Percentiles rank a stretch among this genome's conserved stretches.
phyloP scores from a whole-genome alignment of 2,329 filamentous ascomycete species.

The Colletotrichum sp. region DNA sequence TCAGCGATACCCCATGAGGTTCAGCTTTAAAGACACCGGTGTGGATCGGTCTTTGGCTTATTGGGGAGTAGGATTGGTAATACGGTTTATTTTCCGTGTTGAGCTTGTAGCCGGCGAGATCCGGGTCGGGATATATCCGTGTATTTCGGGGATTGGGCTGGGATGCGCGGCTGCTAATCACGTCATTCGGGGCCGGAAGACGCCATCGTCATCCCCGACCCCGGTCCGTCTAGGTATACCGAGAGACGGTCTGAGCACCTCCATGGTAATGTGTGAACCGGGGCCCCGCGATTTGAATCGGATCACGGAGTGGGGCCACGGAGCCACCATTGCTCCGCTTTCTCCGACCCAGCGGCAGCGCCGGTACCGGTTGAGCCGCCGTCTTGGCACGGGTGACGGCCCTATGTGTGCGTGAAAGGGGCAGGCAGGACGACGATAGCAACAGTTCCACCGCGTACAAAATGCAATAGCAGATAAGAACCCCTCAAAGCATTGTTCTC shows the following conservation, averaged over 20 bases:
- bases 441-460: not conserved
- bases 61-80: not conserved
- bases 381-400: not conserved
- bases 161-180: not conserved
- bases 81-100: not conserved
- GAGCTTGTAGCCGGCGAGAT: not conserved
- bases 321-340: not conserved
- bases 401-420: not conserved
- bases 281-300: not conserved
- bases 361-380: not conserved
- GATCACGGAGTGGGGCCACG: not conserved
- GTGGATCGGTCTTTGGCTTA: not conserved
- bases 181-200: not conserved
- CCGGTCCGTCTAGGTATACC: not conserved
- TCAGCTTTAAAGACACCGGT: not conserved
- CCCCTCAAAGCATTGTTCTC: not conserved
- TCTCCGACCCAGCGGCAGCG: not conserved
- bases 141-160: not conserved
- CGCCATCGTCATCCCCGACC: not conserved
- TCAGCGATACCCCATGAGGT: not conserved
- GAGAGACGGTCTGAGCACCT: not conserved
- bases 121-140: not conserved
- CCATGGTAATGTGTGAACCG: not conserved
- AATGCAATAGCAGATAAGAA: not conserved
- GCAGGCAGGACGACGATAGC: not conserved